phyloP scores from a whole-genome alignment of 1,139 yeast genomes.

The Citeromyces hawaiiensis region DNA sequence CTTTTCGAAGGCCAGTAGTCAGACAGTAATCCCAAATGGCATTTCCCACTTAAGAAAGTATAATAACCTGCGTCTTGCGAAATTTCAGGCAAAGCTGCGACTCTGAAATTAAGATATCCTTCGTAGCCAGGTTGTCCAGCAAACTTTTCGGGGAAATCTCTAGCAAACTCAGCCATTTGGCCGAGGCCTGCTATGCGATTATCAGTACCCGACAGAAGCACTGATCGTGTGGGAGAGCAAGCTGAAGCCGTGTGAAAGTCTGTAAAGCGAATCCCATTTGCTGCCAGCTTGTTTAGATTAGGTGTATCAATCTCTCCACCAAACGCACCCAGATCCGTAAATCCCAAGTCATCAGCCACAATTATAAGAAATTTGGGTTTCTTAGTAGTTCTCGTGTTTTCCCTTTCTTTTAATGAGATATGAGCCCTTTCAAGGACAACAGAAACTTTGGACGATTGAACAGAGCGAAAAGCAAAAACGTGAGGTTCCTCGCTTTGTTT shows the following conservation, averaged over 20 bases:
- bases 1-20: conserved; percentile 36
- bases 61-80: conserved; percentile 33
- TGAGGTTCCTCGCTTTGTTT: too few species aligned
- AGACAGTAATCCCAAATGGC: conserved; percentile 40
- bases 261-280: conserved; percentile 32
- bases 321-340: conserved; percentile 40
- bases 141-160: conserved; percentile 22
- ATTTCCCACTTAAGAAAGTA: conserved; percentile 40
- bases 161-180: conserved; percentile 39
- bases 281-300: conserved; percentile 29
- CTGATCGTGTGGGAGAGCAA: conserved; percentile 52
- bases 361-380: conserved; percentile 37
- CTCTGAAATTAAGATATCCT: conserved; percentile 37
- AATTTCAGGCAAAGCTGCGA: conserved; percentile 40
- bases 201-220: conserved; percentile 48
- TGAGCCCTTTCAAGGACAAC: too few species aligned
- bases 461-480: too few species aligned
- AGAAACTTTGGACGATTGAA: too few species aligned
- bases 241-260: conserved; percentile 56
- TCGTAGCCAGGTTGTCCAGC: conserved; percentile 42
- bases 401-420: too few species aligned
- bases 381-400: conserved; percentile 29
- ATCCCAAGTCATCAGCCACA: conserved; percentile 52
- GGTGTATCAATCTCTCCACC: conserved; percentile 53
- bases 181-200: conserved; percentile 51